These are phyloP conservation scores for Sphaerulina musiva DNA, from an alignment of 2,329 filamentous ascomycete genomes.

Conservation along the genomic window DNA sequence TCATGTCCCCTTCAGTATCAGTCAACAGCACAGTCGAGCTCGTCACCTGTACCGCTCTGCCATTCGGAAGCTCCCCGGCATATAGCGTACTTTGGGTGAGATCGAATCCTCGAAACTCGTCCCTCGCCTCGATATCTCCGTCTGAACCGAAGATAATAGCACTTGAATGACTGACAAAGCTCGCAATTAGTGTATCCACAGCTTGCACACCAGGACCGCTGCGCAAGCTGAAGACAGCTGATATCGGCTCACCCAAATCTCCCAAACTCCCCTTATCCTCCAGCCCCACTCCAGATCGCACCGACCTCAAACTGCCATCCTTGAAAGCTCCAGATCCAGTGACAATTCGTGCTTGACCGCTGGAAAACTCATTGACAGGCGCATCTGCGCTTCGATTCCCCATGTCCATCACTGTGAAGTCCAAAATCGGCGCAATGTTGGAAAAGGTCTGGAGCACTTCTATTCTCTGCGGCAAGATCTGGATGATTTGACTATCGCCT, in stretches of 20 bases:
- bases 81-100: slow-evolving; percentile 68
- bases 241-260: slow-evolving; percentile 51
- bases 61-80: slow-evolving; percentile 55
- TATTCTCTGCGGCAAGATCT: slow-evolving; percentile 52
- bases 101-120: slow-evolving; percentile 63
- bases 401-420: slow-evolving; percentile 95
- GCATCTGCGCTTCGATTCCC: slow-evolving; percentile 73
- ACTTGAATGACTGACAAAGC: slow-evolving; percentile 76
- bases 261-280: slow-evolving; percentile 63
- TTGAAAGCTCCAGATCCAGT: slow-evolving; percentile 86
- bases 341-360: slow-evolving; percentile 87
- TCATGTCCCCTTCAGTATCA: slow-evolving; percentile 50
- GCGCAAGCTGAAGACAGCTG: slow-evolving; percentile 49
- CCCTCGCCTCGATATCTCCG: slow-evolving; percentile 80
- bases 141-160: slow-evolving; percentile 68
- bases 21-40: slow-evolving; percentile 55
- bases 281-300: slow-evolving; percentile 86
- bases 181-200: slow-evolving; percentile 68
- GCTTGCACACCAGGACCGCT: slow-evolving; percentile 64
- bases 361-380: slow-evolving; percentile 84
- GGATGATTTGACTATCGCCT: slow-evolving; percentile 80
- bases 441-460: slow-evolving; percentile 66
- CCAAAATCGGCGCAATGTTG: slow-evolving; percentile 86
- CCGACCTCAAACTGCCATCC: slow-evolving; percentile 80
- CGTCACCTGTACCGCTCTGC: slow-evolving; percentile 70